Percentiles rank a stretch among this genome's conserved stretches.
phyloP scores from a whole-genome alignment of 2,329 filamentous ascomycete species.

The Ascochyta clinopodiicola region DNA sequence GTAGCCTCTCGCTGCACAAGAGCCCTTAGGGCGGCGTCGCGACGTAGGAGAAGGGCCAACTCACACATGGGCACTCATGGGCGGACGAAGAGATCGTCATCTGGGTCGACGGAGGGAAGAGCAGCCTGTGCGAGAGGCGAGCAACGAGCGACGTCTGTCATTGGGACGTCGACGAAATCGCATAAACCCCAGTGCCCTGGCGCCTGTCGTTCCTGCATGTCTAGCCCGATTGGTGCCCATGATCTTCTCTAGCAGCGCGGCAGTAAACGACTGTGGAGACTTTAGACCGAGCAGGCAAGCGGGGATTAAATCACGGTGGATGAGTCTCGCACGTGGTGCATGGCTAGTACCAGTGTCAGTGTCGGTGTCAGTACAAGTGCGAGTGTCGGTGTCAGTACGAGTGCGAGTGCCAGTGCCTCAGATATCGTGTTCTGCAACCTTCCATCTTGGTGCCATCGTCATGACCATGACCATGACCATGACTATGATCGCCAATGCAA shows the following conservation, averaged over 20 bases:
- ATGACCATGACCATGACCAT: too few relatives aligned
- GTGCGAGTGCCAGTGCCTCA: too few relatives aligned
- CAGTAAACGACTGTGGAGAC: conserved; percentile 27
- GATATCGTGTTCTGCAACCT: too few relatives aligned
- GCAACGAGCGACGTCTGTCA: conserved; percentile 22
- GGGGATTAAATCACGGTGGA: conserved; percentile 11
- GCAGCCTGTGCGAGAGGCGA: conserved; percentile 16
- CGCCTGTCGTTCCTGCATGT: conserved; percentile 29
- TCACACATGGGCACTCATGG: conserved; percentile 48
- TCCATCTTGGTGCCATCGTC: too few relatives aligned
- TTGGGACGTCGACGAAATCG: conserved; percentile 23
- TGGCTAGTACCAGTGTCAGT: too few relatives aligned
- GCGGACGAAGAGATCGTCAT: conserved; percentile 43
- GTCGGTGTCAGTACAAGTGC: too few relatives aligned
- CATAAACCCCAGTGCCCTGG: conserved; percentile 26
- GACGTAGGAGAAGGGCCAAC: conserved; percentile 26
- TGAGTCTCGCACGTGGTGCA: too few relatives aligned
- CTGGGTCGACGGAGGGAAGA: conserved; percentile 18
- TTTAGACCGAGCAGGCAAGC: conserved; percentile 22
- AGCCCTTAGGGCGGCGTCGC: conserved; percentile 6
- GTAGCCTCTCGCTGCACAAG: conserved; percentile 11
- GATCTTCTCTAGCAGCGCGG: conserved; percentile 28
- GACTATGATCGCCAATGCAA: not conserved
- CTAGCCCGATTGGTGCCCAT: conserved; percentile 35
- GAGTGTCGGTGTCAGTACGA: too few relatives aligned